A percentile compares a stretch with the other conserved stretches of the same genome.
Evolutionary conservation across 768 basidiomycete genomes (phyloP).

Genomic region (Cubamyces sp.): DNA sequence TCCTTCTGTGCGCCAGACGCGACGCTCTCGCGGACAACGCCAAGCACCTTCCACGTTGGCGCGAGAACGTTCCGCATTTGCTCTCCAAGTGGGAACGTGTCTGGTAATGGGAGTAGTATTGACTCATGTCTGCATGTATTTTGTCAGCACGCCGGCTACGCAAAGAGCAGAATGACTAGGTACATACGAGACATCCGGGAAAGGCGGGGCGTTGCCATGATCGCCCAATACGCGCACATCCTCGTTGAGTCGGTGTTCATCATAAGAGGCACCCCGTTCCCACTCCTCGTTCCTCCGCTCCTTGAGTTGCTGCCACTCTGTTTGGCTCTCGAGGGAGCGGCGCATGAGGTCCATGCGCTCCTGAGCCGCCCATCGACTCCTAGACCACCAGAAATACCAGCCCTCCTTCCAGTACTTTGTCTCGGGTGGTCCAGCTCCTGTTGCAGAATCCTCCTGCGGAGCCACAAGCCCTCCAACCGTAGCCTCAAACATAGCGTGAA

Average conservation of each 20-base stretch:
- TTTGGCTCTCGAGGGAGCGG: slow-evolving; percentile 56
- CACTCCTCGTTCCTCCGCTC: slow-evolving; percentile 56
- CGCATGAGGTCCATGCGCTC: slow-evolving; percentile 66
- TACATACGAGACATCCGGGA: slow-evolving; percentile 28
- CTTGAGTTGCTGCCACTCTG: slow-evolving; percentile 42
- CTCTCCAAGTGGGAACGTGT: slow-evolving; percentile 56
- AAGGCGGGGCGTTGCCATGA: slow-evolving; percentile 18
- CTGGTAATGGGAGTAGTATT: slow-evolving; percentile 61
- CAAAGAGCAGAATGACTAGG: background rate
- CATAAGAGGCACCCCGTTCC: slow-evolving; percentile 37
- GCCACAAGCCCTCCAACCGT: no score
- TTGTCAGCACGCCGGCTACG: background rate
- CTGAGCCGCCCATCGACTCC: slow-evolving; percentile 52
- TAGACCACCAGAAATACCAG: slow-evolving; percentile 74
- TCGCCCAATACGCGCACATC: slow-evolving; percentile 9
- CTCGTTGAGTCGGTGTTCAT: slow-evolving; percentile 1
- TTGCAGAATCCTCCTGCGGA: no score
- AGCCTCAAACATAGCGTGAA: slow-evolving; percentile 37
- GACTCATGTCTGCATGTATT: slow-evolving; percentile 37
- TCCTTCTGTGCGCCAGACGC: slow-evolving; percentile 59
- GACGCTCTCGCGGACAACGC: slow-evolving; percentile 56
- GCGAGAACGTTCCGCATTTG: slow-evolving; percentile 57
- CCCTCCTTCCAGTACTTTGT: slow-evolving; percentile 73
- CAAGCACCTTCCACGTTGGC: slow-evolving; percentile 57
- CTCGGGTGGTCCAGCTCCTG: slow-evolving; percentile 30